Percentiles rank a stretch among this genome's conserved stretches.
phyloP scores from a whole-genome alignment of 768 basidiomycete genomes.

The Hygrophorus pudorinus region DNA sequence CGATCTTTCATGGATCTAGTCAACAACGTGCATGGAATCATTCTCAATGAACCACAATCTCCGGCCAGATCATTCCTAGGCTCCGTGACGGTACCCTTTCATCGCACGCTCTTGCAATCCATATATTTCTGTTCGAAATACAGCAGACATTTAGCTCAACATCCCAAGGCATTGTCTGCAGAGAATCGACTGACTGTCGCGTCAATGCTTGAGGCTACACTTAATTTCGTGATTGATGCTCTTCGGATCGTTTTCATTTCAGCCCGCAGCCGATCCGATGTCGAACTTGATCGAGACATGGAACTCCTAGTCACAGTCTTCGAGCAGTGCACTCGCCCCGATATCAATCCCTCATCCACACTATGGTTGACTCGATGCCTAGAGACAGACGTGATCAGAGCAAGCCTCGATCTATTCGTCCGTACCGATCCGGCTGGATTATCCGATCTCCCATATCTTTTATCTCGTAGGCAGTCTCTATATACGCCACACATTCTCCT shows the following conservation, averaged over 20 bases:
- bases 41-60: constrained; percentile 65
- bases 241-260: constrained; percentile 55
- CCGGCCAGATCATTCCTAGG: constrained; percentile 68
- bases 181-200: constrained; percentile 54
- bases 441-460: constrained; percentile 53
- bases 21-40: constrained; percentile 49
- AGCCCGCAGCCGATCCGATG: constrained; percentile 44
- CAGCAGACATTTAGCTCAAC: constrained; percentile 37
- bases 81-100: constrained; percentile 56
- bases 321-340: constrained; percentile 63
- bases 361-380: constrained; percentile 76
- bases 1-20: constrained; percentile 53
- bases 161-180: constrained; percentile 42
- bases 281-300: constrained; percentile 73
- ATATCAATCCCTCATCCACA: constrained; percentile 57
- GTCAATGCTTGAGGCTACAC: constrained; percentile 48
- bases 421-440: constrained; percentile 61
- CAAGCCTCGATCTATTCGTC: constrained; percentile 64
- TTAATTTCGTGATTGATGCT: constrained; percentile 60
- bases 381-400: constrained; percentile 68
- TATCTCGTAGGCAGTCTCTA: constrained; percentile 52
- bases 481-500: constrained; percentile 73
- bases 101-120: constrained; percentile 70
- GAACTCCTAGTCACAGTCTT: constrained; percentile 77
- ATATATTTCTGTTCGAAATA: constrained; percentile 70